Evolutionary conservation across 805 yeast genomes (phyloP).

Genomic region (Candida suzukii): DNA sequence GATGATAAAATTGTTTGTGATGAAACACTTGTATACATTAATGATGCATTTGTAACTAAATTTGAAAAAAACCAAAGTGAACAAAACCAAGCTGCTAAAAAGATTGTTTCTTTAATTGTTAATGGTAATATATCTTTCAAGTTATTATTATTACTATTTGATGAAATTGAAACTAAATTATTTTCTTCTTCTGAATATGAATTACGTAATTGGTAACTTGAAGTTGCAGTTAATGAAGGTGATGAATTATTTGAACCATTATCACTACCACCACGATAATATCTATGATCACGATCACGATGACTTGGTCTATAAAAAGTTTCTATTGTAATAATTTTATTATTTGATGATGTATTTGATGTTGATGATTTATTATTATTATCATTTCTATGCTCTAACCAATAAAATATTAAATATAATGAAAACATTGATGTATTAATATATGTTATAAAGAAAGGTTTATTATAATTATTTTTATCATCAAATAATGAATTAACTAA

Average conservation of each 20-base stretch:
- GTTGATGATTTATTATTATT: neutral
- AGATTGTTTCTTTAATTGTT: constrained; percentile 56
- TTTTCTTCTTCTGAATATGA: neutral
- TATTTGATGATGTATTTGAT: neutral
- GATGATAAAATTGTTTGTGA: constrained; percentile 91
- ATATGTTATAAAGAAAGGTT: constrained; percentile 91
- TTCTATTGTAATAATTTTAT: neutral
- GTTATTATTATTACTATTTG: too few species aligned
- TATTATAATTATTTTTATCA: constrained; percentile 50
- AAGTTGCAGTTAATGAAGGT: neutral
- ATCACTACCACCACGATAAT: constrained; percentile 1
- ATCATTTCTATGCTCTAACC: neutral
- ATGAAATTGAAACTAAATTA: neutral
- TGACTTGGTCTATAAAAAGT: neutral
- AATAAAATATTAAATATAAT: constrained; percentile 65
- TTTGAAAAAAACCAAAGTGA: constrained; percentile 88
- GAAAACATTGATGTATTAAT: constrained; percentile 81
- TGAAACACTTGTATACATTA: constrained; percentile 86
- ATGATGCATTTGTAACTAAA: constrained; percentile 78
- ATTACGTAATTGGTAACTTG: constrained; percentile 12
- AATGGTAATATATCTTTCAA: constrained; percentile 20
- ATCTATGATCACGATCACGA: neutral
- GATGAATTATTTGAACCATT: neutral
- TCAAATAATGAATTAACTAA: constrained; percentile 73
- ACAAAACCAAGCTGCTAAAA: constrained; percentile 74